Evolutionary conservation across 768 basidiomycete species (phyloP), one percentile per base, ranked within the genome.

Genomic region (Cyathus striatus): DNA sequence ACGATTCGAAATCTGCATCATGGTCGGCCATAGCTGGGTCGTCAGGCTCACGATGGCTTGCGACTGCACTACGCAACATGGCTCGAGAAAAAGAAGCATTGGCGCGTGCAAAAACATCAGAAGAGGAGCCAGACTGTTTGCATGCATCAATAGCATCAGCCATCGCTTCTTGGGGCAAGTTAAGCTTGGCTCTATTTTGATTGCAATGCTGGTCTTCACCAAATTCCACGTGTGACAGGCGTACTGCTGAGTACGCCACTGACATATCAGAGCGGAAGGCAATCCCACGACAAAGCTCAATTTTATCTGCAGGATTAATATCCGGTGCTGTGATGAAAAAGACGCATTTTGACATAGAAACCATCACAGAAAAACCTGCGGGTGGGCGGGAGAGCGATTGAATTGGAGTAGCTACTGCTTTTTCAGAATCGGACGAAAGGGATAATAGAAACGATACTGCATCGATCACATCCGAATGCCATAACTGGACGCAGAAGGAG

Each of bases 311-410:
- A 0, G 88, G 88, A 48, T 90, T 90, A 42, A 92, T 72, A 57
- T 95, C 93, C 25, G 75, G 76, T n/a, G 83, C 78, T 5, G 88
- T 86, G 40, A 91, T 56, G 44, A 88, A 80, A 7, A 87, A 54
- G 21, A 82, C 78, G 36, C 86, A 64, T 25, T 76, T 76, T 1
- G 72, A 75, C 34, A 93, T 49, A 0, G 86, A 73, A 24, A 84
- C 17, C 22, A 81, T 76, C 18, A 73, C 51, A 5, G 72, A 67
- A 23, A 84, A 49, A 1, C 89, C 87, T 9, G 67, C 57, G 2
- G 81, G 79, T 4, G 66, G 54, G 21, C 66, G 49, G 16, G 41
- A 23, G 42, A 51, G 17, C 22, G 49, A n/a, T 21, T 47, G 42
- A 22, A 40, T 34, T 1, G 50, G 22, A 1, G 47, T 23, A 13